Conservation (phyloP, 305 asterid genomes). For the Striga hermonthica region DNA sequence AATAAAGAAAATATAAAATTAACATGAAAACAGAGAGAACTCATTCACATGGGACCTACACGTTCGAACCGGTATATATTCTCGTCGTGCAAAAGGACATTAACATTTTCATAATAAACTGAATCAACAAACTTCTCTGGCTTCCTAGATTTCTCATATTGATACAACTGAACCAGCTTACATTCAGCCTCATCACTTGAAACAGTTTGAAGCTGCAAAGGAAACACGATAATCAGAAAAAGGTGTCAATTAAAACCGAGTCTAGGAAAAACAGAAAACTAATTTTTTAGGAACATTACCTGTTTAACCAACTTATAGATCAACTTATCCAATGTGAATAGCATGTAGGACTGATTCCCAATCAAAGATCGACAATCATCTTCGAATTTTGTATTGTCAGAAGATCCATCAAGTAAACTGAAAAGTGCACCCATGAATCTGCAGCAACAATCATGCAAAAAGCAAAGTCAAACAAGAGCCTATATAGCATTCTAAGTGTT, state of each 20-base stretch:
- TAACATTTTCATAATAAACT: slow-evolving; percentile 69
- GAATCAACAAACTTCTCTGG: slow-evolving; percentile 66
- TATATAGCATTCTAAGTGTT: slow-evolving; percentile 24
- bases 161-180: slow-evolving; percentile 61
- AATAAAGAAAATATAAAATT: slow-evolving; percentile 3
- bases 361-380: slow-evolving; percentile 91
- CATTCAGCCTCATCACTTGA: slow-evolving; percentile 63
- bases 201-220: slow-evolving; percentile 58
- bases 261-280: slow-evolving; percentile 5
- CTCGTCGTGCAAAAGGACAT: slow-evolving; percentile 61
- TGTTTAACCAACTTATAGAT: slow-evolving; percentile 94
- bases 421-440: slow-evolving; percentile 89
- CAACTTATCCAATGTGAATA: slow-evolving; percentile 94
- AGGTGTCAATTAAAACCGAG: slow-evolving; percentile 18
- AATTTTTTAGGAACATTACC: slow-evolving; percentile 37
- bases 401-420: slow-evolving; percentile 92
- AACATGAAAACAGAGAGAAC: slow-evolving; percentile 6
- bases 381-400: slow-evolving; percentile 88
- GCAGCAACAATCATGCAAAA: slow-evolving; percentile 33
- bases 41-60: slow-evolving; percentile 54
- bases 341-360: slow-evolving; percentile 92
- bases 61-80: slow-evolving; percentile 59
- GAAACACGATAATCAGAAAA: slow-evolving; percentile 29
- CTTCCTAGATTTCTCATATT: slow-evolving; percentile 64
- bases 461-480: slow-evolving; percentile 28